Base-by-base conservation (phyloP, 2,329 filamentous ascomycete genomes). In the Torrubiella hemipterigena region DNA sequence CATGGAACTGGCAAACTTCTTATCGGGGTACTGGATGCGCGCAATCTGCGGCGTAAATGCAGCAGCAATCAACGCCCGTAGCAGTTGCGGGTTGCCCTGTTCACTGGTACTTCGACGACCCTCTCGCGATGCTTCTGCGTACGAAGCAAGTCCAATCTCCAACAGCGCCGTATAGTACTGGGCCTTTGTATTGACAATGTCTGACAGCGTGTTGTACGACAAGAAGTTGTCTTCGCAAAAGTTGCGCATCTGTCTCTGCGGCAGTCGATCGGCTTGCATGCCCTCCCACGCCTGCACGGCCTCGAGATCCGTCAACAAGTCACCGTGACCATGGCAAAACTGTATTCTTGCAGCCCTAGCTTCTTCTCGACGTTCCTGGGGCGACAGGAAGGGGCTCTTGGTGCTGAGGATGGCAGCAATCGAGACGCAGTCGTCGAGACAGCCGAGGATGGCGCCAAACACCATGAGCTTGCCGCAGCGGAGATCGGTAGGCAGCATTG, bases 381-480 rank as follows among this genome's bases (percentile, higher is more conserved):
- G 87, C 1, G 81, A 81, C 4, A 93, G 56, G 49, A 98, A 98
- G 0, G 91, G 89, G 39, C 78, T 85, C 46, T 77, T 79, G 17
- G 83, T 80, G 33, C 86, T 95, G n/a, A 98, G 67, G 24, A 96
- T 91, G 7, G 87, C 81, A 3, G 91, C 84, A 39, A 96, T 87
- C 3, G 81, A 86, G 33, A 96, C 69, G 42, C 81, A 86, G 31
- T 89, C 77, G 46, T 94, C 85, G 6, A 96, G 68, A 48, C 89
- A 96, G 20, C 83, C 83, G 48, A 98, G 96, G 35, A 93, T 86
- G 12, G 85, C 81, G 6, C 91, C 91, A 48, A 93, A 94, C 4
- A 98, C 83, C 69, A 98, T 85, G 20, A 98, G 68, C 56, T 98
- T 98, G 27, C 83, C 85, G 51, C 86, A 93, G 17, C 89, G 77